Evolutionary conservation across 345 rosid species (phyloP).

Genomic region (Bretschneidera sinensis): DNA sequence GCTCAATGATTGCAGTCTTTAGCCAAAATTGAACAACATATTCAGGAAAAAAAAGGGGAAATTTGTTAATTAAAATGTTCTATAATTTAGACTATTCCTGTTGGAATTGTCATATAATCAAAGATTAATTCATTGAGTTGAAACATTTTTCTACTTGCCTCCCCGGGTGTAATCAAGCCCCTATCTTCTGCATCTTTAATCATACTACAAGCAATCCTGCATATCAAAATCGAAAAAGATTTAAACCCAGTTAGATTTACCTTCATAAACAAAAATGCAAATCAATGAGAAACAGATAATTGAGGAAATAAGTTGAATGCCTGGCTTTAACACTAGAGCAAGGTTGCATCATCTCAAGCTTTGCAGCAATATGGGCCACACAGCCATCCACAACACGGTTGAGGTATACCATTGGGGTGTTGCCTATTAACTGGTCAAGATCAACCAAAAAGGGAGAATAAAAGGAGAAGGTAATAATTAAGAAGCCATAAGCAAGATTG

Average conservation of each 20-base stretch:
- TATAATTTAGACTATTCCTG: background rate
- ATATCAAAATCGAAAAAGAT: background rate
- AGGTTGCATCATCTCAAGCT: slow-evolving; percentile 61
- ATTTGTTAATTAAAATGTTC: background rate
- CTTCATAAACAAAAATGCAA: too few species aligned
- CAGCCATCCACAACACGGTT: slow-evolving; percentile 54
- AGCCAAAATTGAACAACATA: too few species aligned
- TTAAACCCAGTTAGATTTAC: too few species aligned
- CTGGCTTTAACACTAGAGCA: slow-evolving; percentile 50
- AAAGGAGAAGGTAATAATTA: background rate
- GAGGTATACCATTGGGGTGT: slow-evolving; percentile 56
- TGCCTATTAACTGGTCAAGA: slow-evolving; percentile 46
- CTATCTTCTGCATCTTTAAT: too few species aligned
- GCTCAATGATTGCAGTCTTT: slow-evolving; percentile 53
- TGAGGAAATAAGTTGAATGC: slow-evolving; percentile 17
- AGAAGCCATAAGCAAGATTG: background rate
- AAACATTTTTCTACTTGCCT: too few species aligned
- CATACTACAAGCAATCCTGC: slow-evolving; percentile 43
- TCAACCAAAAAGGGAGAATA: background rate
- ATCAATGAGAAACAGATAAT: background rate
- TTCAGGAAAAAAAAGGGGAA: background rate
- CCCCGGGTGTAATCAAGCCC: too few species aligned
- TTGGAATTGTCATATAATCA: too few species aligned
- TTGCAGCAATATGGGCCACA: slow-evolving; percentile 52
- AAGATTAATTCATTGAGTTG: too few species aligned